Conservation (phyloP, 495 filamentous ascomycete genomes). For the Penicilliopsis zonata region DNA sequence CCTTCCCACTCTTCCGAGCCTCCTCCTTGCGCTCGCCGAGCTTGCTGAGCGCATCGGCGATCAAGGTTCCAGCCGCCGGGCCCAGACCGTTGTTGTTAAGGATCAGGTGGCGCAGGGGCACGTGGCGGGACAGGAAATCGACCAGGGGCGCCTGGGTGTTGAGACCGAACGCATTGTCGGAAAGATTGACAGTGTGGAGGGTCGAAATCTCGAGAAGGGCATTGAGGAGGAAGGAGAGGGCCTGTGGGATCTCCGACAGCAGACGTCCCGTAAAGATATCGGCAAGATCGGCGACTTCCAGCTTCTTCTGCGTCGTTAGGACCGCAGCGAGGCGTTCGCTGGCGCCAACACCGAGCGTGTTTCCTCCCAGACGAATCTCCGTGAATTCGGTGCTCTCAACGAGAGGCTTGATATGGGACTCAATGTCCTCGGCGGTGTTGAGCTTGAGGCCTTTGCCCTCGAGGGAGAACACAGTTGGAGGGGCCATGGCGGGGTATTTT, state of each 20-base stretch:
- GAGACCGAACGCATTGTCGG: conserved; percentile 94
- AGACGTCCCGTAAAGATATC: conserved; percentile 96
- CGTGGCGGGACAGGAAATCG: conserved; percentile 73
- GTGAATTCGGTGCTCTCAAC: conserved; percentile 62
- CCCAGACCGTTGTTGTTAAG: conserved; percentile 99
- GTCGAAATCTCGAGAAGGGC: conserved; percentile 71
- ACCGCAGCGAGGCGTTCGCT: conserved; percentile 71
- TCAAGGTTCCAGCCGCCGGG: conserved; percentile 71
- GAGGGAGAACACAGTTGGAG: conserved; percentile 72
- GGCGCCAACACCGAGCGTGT: conserved; percentile 83
- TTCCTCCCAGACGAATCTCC: conserved; percentile 73
- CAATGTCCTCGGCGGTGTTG: conserved; percentile 72
- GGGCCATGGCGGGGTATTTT: conserved; percentile 38
- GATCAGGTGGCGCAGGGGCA: conserved; percentile 80
- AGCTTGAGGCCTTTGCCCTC: conserved; percentile 86
- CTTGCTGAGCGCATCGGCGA: conserved; percentile 64
- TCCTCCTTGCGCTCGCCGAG: conserved; percentile 75
- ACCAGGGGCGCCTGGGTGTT: conserved; percentile 77
- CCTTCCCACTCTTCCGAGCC: conserved; percentile 53
- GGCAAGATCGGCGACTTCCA: conserved; percentile 79
- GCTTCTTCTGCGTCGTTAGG: conserved; percentile 64
- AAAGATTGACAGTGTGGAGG: conserved; percentile 85
- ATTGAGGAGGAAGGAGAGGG: conserved; percentile 72
- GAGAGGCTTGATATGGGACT: conserved; percentile 68
- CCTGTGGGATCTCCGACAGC: conserved; percentile 84